Evolutionary conservation across 805 yeast genomes (phyloP).

Genomic region (Candida sanyiensis): DNA sequence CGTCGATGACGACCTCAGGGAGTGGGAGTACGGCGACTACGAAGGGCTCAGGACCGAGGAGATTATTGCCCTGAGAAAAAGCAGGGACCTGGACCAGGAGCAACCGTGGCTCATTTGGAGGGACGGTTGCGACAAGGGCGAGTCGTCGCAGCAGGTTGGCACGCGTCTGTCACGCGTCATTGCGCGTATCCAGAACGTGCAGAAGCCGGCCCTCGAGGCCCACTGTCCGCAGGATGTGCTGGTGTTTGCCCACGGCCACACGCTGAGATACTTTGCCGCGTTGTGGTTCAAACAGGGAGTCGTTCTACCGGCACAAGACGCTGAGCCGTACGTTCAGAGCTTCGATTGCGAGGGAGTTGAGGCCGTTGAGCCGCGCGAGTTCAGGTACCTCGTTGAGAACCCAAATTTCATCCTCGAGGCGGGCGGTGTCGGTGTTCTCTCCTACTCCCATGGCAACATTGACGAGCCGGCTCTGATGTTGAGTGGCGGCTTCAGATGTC

Average conservation of each 20-base stretch:
- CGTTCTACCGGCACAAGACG: conserved; percentile 14
- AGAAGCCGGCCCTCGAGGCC: conserved; percentile 44
- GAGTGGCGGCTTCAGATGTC: conserved; percentile 78
- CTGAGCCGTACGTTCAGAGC: conserved; percentile 18
- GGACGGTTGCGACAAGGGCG: conserved; percentile 93
- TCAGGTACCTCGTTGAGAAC: conserved; percentile 39
- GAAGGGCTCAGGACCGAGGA: conserved; percentile 75
- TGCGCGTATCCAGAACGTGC: conserved; percentile 55
- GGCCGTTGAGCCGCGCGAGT: conserved; percentile 28
- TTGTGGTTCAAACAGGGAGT: conserved; percentile 61
- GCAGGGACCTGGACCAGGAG: conserved; percentile 49
- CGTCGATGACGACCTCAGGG: conserved; percentile 68
- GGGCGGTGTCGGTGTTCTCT: conserved; percentile 89
- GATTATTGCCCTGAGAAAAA: conserved; percentile 53
- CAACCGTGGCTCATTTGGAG: conserved; percentile 77
- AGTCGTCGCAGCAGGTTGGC: conserved; percentile 58
- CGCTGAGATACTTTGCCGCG: conserved; percentile 81
- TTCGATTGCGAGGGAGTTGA: conserved; percentile 28
- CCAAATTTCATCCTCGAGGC: conserved; percentile 88
- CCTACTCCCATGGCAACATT: conserved; percentile 80
- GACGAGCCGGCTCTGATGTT: conserved; percentile 83
- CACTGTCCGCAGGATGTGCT: conserved; percentile 63
- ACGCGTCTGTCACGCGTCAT: conserved; percentile 69
- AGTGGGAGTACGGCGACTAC: conserved; percentile 96
- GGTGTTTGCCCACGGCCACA: conserved; percentile 91